Percentiles rank a stretch among this genome's conserved stretches.
phyloP scores from a whole-genome alignment of 768 basidiomycete species.

The Cubamyces lactineus region DNA sequence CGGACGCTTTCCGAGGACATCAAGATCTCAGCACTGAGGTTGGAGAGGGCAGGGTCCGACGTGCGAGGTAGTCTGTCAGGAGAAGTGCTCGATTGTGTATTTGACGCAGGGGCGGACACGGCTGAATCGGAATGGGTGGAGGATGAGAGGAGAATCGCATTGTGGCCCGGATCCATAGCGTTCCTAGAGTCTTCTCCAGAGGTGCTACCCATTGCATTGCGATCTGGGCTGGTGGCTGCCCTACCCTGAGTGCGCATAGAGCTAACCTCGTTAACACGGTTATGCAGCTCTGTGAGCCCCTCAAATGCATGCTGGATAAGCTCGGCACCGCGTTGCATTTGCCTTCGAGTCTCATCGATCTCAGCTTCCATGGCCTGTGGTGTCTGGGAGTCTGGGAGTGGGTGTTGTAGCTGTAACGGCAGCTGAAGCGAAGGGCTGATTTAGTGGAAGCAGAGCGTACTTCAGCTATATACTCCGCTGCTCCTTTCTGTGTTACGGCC shows the following conservation, averaged over 20 bases:
- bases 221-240: background rate
- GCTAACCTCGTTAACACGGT: constrained; percentile 7
- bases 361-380: constrained; percentile 14
- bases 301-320: constrained; percentile 22
- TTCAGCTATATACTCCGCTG: too few species aligned
- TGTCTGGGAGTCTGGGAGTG: background rate
- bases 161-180: constrained; percentile 32
- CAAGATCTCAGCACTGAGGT: constrained; percentile 10
- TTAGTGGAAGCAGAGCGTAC: too few species aligned
- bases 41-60: constrained; percentile 6
- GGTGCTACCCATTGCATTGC: background rate
- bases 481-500: too few species aligned
- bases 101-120: background rate
- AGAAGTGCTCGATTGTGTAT: background rate
- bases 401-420: background rate
- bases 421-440: background rate
- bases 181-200: background rate
- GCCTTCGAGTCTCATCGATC: constrained; percentile 21
- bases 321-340: constrained; percentile 14
- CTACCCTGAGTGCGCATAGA: constrained; percentile 5
- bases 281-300: constrained; percentile 17
- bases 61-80: background rate
- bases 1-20: constrained; percentile 15
- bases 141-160: constrained; percentile 30
- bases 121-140: background rate